These are phyloP conservation scores for Saccharomyces hybrid DNA, from an alignment of 1,139 yeast species.

Conservation along the genomic window DNA sequence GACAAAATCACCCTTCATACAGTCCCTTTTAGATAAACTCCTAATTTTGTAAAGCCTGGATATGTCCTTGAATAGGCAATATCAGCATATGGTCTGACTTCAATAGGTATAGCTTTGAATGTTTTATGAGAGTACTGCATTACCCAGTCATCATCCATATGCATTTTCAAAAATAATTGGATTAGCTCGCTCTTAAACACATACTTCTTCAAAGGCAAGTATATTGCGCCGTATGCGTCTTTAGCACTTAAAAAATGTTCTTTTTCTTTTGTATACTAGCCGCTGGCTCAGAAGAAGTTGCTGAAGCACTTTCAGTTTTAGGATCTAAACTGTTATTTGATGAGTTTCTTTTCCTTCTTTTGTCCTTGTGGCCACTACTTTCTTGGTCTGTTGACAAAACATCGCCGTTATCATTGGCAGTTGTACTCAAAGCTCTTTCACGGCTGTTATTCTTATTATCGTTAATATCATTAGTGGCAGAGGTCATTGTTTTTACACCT, in stretches of 20 bases:
- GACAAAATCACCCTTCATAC: constrained; percentile 45
- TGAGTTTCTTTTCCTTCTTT: constrained; percentile 4
- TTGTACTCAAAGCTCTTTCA: constrained; percentile 9
- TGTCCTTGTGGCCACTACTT: constrained; percentile 16
- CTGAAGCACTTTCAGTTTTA: neutral
- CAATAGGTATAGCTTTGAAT: constrained; percentile 21
- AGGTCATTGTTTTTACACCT: constrained; percentile 11
- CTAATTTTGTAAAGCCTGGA: constrained; percentile 64
- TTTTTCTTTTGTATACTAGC: constrained; percentile 22
- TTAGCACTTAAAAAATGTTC: constrained; percentile 30
- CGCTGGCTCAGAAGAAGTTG: neutral
- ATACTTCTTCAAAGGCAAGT: constrained; percentile 40
- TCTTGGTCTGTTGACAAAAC: constrained; percentile 13
- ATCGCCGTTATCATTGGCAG: constrained; percentile 12
- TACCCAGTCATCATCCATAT: constrained; percentile 29
- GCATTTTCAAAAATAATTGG: constrained; percentile 26
- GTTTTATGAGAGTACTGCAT: constrained; percentile 15
- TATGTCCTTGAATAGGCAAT: constrained; percentile 36
- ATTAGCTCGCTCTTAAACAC: constrained; percentile 40
- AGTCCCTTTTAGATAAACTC: constrained; percentile 46
- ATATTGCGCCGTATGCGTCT: constrained; percentile 46
- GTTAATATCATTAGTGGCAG: constrained; percentile 1
- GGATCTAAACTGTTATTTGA: constrained; percentile 8
- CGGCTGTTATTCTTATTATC: constrained; percentile 16
- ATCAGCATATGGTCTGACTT: constrained; percentile 33